phyloP scores from a whole-genome alignment of 306 rosid genomes.

The Fragaria nilgerrensis region DNA sequence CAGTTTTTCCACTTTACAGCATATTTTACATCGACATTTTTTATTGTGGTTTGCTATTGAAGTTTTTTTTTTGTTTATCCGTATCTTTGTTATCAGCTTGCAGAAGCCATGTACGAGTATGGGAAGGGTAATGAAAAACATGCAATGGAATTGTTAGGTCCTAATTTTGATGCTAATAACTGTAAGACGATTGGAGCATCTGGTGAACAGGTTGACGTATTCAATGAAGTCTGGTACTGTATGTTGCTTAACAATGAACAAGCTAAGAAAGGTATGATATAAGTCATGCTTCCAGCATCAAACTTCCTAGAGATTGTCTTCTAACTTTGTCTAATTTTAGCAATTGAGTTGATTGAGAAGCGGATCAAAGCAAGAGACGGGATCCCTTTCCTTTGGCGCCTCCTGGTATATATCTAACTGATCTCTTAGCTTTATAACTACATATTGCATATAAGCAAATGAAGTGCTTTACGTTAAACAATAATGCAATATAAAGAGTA shows the following conservation, averaged over 20 bases:
- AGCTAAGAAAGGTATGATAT: conserved; percentile 50
- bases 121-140: conserved; percentile 56
- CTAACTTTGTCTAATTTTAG: conserved; percentile 32
- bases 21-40: not conserved
- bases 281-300: not conserved
- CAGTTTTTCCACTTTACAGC: not conserved
- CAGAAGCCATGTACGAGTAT: conserved; percentile 79
- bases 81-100: conserved; percentile 52
- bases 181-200: conserved; percentile 88
- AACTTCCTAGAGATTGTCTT: conserved; percentile 11
- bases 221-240: conserved; percentile 76
- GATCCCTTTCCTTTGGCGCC: conserved; percentile 67
- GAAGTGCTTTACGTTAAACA: not conserved
- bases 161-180: conserved; percentile 60
- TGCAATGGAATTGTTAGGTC: conserved; percentile 68
- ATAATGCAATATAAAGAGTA: not conserved
- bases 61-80: not conserved
- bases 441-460: not conserved
- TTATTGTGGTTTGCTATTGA: not conserved
- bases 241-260: conserved; percentile 62
- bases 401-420: conserved; percentile 47
- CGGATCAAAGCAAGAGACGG: conserved; percentile 57
- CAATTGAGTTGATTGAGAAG: conserved; percentile 56
- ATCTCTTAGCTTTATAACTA: not conserved
- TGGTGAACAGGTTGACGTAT: conserved; percentile 81